Conservation (phyloP, 257 asterid species). For the Lycium ferocissimum region DNA sequence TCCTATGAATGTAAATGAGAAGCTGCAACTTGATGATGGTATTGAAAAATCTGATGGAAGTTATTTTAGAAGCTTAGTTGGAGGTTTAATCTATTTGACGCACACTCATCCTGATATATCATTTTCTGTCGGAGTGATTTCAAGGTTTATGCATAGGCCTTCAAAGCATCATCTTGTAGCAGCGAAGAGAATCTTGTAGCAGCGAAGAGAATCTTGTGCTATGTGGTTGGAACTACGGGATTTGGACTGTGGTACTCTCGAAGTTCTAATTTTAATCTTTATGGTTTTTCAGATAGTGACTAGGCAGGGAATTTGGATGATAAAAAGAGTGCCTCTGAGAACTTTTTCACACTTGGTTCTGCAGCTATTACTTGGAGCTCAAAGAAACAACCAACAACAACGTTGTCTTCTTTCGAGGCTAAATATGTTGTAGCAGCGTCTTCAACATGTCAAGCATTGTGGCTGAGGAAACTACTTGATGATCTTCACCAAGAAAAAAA, state of each 20-base stretch:
- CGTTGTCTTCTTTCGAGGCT: not conserved
- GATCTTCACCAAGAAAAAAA: not conserved
- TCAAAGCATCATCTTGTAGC: not conserved
- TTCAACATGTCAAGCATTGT: not conserved
- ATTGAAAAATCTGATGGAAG: not conserved
- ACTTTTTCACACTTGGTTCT: not conserved
- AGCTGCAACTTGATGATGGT: not conserved
- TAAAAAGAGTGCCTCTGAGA: not conserved
- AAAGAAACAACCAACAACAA: not conserved
- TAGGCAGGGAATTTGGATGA: not conserved
- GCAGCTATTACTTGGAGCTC: not conserved
- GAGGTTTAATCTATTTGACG: not conserved
- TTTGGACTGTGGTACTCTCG: not conserved
- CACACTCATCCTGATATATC: not conserved
- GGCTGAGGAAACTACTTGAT: not conserved
- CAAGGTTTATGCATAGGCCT: not conserved
- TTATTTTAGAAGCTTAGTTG: too few relatives aligned
- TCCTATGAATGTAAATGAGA: not conserved
- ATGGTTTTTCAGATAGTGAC: not conserved
- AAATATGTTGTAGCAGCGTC: not conserved
- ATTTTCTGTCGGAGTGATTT: not conserved
- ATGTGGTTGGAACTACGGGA: not conserved
- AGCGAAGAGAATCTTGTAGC: too few relatives aligned
- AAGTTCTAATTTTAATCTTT: too few relatives aligned
- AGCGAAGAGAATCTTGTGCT: not conserved